Base-by-base conservation (phyloP, 306 rosid genomes). In the Inga laurina region DNA sequence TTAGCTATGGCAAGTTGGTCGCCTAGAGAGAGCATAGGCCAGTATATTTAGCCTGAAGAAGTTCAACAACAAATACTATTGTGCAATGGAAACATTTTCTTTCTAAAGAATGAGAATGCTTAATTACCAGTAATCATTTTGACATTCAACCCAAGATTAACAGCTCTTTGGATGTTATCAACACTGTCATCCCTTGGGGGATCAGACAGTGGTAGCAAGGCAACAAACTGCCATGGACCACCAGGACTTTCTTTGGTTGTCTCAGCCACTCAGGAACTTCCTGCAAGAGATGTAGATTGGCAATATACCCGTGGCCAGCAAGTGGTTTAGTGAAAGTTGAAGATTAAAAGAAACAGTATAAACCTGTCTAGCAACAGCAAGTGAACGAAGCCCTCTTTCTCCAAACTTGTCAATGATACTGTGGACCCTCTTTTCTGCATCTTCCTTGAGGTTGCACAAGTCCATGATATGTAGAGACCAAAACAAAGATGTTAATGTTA, bases 111-210 rank as follows among this genome's bases (percentile, higher is more conserved):
- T 22, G 48, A 35, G 44, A 56, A 10, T 13, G 51, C 79, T 37
- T 76, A 82, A 37, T 83, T 89, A 96, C 99, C 99, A 76, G 99
- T 96, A 84, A 96, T 96, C 99, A 96, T 96, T 90, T 96, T 96
- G 84, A 96, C 99, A 84, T 96, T 96, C 64, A 96, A 98, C 62
- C 99, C 99, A 59, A 96, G 97, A 84, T 96, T 88, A 72, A 96
- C 98, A 84, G 99, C 99, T 87, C 91, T 84, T 21, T 97, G 92
- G 59, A 96, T 96, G 77, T 98, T 96, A 87, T 96, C 99, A 15
- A 98, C 99, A 91, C 99, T 96, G 80, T 96, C 99, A 61, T 96
- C 98, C 75, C 99, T 89, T 6, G 99, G 99, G 44, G 99, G 99
- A 81, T 96, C 99, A 15, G 94, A 96, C 83, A 96, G 87, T 34